Percentiles rank a stretch among this genome's conserved stretches.
Conservation (phyloP, 768 basidiomycete genomes). For the Daedaleopsis nitida region DNA sequence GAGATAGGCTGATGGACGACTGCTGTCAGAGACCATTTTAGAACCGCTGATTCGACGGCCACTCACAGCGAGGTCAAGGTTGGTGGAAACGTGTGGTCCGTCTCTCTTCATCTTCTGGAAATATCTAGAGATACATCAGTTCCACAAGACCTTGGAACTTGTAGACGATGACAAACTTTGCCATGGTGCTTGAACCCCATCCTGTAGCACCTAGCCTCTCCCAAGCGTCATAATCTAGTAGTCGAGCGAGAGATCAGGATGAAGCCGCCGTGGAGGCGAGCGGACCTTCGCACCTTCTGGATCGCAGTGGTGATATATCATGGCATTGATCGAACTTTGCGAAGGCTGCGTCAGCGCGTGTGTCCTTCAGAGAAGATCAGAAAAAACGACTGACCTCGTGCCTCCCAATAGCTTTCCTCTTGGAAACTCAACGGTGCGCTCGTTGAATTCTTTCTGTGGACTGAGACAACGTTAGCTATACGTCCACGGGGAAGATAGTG, state of each 20-base stretch:
- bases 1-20: constrained; percentile 40
- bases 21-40: too few species aligned
- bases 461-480: not conserved
- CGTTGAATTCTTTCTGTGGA: constrained; percentile 14
- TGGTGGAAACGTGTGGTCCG: constrained; percentile 46
- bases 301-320: constrained; percentile 32
- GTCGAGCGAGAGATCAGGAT: constrained; percentile 51
- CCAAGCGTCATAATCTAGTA: constrained; percentile 64
- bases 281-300: not conserved
- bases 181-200: constrained; percentile 58
- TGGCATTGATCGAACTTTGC: constrained; percentile 52
- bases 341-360: not conserved
- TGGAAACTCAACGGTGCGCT: constrained; percentile 20
- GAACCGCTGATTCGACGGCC: not conserved
- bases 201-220: constrained; percentile 47
- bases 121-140: constrained; percentile 42
- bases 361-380: not conserved
- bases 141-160: not conserved
- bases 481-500: not conserved
- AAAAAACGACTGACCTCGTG: constrained; percentile 15
- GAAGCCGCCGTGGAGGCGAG: not conserved
- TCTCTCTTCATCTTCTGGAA: constrained; percentile 65
- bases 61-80: constrained; percentile 39
- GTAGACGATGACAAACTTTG: constrained; percentile 35
- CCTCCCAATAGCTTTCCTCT: constrained; percentile 29